These are phyloP conservation scores for Fraxinus platypoda DNA, from an alignment of 305 asterid species.

Conservation along the genomic window DNA sequence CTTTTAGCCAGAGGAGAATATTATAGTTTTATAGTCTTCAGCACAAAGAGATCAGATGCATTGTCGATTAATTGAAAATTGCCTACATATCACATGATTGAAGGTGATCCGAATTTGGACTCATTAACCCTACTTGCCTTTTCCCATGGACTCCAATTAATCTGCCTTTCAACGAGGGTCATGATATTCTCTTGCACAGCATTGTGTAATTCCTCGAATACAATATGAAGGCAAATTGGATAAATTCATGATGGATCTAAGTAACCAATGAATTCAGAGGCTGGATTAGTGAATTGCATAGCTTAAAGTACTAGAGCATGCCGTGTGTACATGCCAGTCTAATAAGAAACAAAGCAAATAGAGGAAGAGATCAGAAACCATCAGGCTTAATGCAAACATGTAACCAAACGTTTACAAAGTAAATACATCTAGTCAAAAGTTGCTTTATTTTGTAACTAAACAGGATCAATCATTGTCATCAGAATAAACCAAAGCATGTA, in stretches of 20 bases:
- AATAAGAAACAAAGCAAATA: no score
- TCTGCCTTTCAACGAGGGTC: no score
- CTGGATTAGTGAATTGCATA: background rate
- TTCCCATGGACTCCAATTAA: background rate
- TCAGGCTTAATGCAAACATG: background rate
- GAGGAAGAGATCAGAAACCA: background rate
- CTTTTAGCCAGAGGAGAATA: no score
- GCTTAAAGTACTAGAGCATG: background rate
- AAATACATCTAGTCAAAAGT: background rate
- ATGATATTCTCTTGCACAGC: background rate
- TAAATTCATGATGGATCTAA: background rate
- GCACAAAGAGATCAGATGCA: slow-evolving; percentile 16
- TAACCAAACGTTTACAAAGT: background rate
- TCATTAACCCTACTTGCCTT: slow-evolving; percentile 15
- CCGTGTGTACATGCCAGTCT: background rate
- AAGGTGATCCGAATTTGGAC: slow-evolving; percentile 53
- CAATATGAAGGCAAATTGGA: background rate
- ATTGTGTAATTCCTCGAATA: background rate
- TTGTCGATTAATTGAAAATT: slow-evolving; percentile 30
- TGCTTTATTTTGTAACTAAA: background rate
- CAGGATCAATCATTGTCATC: background rate
- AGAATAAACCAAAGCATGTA: background rate
- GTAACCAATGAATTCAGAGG: background rate
- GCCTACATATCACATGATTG: slow-evolving; percentile 38
- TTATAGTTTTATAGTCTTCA: background rate